Evolutionary conservation across 1,139 yeast species (phyloP).

Genomic region (Zygosaccharomyces pseudobailii): DNA sequence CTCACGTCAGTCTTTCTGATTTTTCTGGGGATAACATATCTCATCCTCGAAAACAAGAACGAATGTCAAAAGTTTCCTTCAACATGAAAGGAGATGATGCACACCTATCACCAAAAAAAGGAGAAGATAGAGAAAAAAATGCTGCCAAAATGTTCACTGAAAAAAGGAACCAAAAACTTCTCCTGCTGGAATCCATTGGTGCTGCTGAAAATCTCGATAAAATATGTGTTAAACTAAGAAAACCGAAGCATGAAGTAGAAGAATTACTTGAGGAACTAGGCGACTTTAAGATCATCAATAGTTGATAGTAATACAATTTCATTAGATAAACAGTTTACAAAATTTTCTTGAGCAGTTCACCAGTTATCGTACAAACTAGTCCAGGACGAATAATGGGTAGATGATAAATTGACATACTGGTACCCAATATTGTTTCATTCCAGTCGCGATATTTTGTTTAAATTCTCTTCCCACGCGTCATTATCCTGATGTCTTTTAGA

Average conservation of each 20-base stretch:
- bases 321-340: slow-evolving; percentile 1
- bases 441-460: slow-evolving; percentile 7
- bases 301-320: slow-evolving; percentile 17
- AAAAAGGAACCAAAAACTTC: slow-evolving; percentile 35
- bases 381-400: background rate
- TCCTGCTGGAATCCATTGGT: slow-evolving; percentile 46
- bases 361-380: slow-evolving; percentile 7
- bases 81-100: slow-evolving; percentile 14
- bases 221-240: slow-evolving; percentile 63
- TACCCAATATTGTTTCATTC: background rate
- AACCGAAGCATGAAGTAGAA: slow-evolving; percentile 54
- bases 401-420: too few species aligned
- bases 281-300: slow-evolving; percentile 35
- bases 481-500: slow-evolving; percentile 8
- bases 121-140: slow-evolving; percentile 22
- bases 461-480: slow-evolving; percentile 8
- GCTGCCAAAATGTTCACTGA: slow-evolving; percentile 19
- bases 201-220: slow-evolving; percentile 65
- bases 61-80: slow-evolving; percentile 27
- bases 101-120: slow-evolving; percentile 7
- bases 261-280: slow-evolving; percentile 41
- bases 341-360: background rate
- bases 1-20: slow-evolving; percentile 9
- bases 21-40: slow-evolving; percentile 4
- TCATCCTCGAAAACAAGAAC: slow-evolving; percentile 11